phyloP scores from a whole-genome alignment of 805 yeast species.

The Jamesozyma hellenica region DNA sequence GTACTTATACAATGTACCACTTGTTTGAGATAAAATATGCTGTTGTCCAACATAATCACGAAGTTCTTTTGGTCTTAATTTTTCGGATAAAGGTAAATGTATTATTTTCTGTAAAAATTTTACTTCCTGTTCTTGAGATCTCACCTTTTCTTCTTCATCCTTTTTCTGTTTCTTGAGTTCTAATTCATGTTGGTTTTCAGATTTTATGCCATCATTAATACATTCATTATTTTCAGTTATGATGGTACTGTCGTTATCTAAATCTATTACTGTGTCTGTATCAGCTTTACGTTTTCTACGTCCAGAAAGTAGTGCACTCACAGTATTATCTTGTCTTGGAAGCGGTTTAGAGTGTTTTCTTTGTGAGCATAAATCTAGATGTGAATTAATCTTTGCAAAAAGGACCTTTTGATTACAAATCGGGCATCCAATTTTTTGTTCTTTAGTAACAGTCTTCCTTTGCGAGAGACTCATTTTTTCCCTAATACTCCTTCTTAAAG shows the following conservation, averaged over 20 bases:
- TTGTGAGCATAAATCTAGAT: slow-evolving; percentile 23
- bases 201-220: neutral
- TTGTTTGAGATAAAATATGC: slow-evolving; percentile 52
- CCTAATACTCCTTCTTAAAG: too few species aligned
- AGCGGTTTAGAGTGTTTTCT: neutral
- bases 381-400: slow-evolving; percentile 21
- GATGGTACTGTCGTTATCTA: neutral
- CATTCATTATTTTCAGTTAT: neutral
- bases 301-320: slow-evolving; percentile 1
- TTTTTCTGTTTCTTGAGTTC: neutral
- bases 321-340: neutral
- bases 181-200: neutral
- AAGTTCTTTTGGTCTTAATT: slow-evolving; percentile 65
- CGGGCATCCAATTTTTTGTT: slow-evolving; percentile 26
- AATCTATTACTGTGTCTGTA: slow-evolving; percentile 1
- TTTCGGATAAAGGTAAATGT: slow-evolving; percentile 55
- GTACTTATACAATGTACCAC: slow-evolving; percentile 59
- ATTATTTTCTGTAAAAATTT: slow-evolving; percentile 21
- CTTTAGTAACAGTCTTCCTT: slow-evolving; percentile 4
- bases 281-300: neutral
- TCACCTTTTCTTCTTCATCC: neutral
- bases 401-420: slow-evolving; percentile 21
- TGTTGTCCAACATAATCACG: slow-evolving; percentile 76
- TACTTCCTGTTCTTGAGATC: slow-evolving; percentile 13
- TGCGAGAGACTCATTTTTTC: slow-evolving; percentile 1